These are phyloP conservation scores for Boletus mariae DNA, from an alignment of 1,284 basidiomycete genomes.

Conservation along the genomic window DNA sequence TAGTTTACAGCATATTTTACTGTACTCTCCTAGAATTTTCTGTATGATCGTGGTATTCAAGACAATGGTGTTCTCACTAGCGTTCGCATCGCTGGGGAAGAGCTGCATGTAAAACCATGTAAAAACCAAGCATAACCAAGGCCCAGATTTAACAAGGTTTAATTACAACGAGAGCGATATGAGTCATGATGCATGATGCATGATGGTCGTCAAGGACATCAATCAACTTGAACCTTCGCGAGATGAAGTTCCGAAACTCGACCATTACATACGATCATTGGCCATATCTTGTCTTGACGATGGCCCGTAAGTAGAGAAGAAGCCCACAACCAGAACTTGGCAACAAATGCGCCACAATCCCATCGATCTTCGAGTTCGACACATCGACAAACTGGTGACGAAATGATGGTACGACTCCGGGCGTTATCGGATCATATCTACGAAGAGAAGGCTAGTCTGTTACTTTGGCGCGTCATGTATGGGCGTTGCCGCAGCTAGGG, in stretches of 20 bases:
- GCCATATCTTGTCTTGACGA: neutral
- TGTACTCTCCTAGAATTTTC: constrained; percentile 13
- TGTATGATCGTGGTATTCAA: constrained; percentile 7
- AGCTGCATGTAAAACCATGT: no score
- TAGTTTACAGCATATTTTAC: constrained; percentile 7
- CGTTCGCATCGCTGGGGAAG: neutral
- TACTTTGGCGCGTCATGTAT: neutral
- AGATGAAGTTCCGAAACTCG: neutral
- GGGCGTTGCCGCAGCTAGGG: constrained; percentile 14
- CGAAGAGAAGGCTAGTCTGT: neutral
- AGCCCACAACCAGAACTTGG: neutral
- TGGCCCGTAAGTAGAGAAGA: neutral
- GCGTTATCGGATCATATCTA: constrained; percentile 6
- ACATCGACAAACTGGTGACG: neutral
- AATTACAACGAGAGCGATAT: constrained; percentile 11
- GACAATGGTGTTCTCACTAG: constrained; percentile 1
- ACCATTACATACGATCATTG: neutral
- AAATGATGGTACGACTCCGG: neutral
- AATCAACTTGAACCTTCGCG: neutral
- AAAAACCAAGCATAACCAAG: neutral
- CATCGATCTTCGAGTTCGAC: neutral
- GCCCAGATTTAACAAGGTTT: constrained; percentile 13
- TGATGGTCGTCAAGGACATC: constrained; percentile 23
- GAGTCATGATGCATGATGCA: constrained; percentile 14
- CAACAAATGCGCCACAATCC: neutral